Evolutionary conservation across 192 early-diverging fungal genomes (phyloP), one percentile per base, ranked within the genome.

Genomic region (Rhizophagus clarus): DNA sequence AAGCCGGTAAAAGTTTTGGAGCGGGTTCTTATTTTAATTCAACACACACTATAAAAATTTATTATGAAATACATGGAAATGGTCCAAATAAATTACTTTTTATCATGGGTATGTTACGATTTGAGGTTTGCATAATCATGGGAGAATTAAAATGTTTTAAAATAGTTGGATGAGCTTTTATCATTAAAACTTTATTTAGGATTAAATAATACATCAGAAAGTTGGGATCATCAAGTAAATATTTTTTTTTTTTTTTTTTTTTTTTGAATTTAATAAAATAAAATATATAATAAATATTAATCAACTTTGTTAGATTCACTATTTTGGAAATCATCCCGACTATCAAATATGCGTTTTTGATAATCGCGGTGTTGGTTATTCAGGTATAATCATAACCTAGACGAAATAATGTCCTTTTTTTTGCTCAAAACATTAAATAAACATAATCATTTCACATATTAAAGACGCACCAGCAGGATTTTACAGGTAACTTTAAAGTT

Each of bases 321-420:
- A 91, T 72, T 93, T 97, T 81, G 87, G 90, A 4, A 68, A 82
- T 22, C 89, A 88, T 28, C 88, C 88, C 22, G 89, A 93, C 60
- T 96, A 90, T 80, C 92, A 91, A 3, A 85, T 92, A 6, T 88
- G 92, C 31, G 88, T 95, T 22, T 96, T 96, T 80, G 96, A 97
- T 76, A 97, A 97, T 88, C 87, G 95, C 61, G 96, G 95, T 15
- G 88, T 90, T 42, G 96, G 96, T 12, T 82, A 84, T 70, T 88
- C 86, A 10, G 88, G 88, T 83, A 76, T 84, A 80, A 4, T 0
- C 77, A 77, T 70, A 10, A 22, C 24, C 32, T 40, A 40, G 5
- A 40, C 37, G 5, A 40, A 8, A 40, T 51, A 5, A 78, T 61
- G 32, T 9, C 26, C 31, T 11, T 66, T 69, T 78, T 76, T 45